These are phyloP conservation scores for Colletotrichum sp. DNA, from an alignment of 2,329 filamentous ascomycete species.

Conservation along the genomic window DNA sequence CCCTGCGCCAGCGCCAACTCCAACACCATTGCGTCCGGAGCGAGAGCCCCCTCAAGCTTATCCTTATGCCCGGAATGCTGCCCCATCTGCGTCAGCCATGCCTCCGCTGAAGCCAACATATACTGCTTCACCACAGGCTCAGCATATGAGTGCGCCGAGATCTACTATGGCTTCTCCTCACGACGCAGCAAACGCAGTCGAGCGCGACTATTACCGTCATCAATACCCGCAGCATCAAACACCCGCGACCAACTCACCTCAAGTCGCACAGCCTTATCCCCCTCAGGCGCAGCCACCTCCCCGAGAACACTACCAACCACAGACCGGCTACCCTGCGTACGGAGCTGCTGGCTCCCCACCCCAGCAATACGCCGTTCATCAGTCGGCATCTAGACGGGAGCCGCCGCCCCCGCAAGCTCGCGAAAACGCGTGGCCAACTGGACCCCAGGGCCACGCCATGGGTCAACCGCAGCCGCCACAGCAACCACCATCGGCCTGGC, in stretches of 20 bases:
- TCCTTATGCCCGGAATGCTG: constrained; percentile 47
- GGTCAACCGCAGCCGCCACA: constrained; percentile 29
- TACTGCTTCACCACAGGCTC: constrained; percentile 54
- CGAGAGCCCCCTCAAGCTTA: constrained; percentile 53
- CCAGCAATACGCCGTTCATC: constrained; percentile 59
- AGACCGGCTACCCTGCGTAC: constrained; percentile 47
- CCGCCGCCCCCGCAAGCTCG: constrained; percentile 35
- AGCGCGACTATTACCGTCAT: constrained; percentile 56
- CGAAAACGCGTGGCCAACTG: constrained; percentile 39
- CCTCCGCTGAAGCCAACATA: constrained; percentile 60
- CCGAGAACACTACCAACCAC: constrained; percentile 46
- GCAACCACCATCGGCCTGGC: constrained; percentile 34
- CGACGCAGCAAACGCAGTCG: constrained; percentile 40
- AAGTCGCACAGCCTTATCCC: constrained; percentile 51
- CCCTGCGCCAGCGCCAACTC: constrained; percentile 38
- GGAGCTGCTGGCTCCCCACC: constrained; percentile 53
- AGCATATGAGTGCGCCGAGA: constrained; percentile 51
- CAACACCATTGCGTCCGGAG: constrained; percentile 52
- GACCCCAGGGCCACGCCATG: constrained; percentile 26
- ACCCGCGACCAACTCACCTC: constrained; percentile 49
- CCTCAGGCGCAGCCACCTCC: constrained; percentile 39
- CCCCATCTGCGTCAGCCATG: constrained; percentile 49
- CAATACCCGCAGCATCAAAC: constrained; percentile 39
- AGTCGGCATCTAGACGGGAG: constrained; percentile 49
- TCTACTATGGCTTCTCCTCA: constrained; percentile 45